phyloP scores from a whole-genome alignment of 805 yeast species.

The Jamesozyma jinghongensis region DNA sequence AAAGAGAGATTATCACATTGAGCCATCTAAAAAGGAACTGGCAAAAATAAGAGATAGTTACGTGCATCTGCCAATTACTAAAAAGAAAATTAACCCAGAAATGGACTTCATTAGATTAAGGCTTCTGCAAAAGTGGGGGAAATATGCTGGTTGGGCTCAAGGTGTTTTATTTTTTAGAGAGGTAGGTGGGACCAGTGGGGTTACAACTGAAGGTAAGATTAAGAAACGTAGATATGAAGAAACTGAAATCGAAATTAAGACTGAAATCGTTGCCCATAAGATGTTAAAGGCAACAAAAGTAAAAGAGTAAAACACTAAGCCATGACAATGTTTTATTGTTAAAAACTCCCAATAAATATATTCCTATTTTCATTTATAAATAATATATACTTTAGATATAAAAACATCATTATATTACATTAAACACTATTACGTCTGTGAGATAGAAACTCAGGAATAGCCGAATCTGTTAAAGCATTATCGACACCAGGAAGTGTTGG shows the following conservation, averaged over 20 bases:
- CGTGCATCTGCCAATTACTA: constrained; percentile 19
- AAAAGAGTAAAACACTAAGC: constrained; percentile 1
- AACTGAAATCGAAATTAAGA: neutral
- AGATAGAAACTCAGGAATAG: constrained; percentile 28
- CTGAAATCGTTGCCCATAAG: neutral
- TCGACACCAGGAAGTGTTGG: constrained; percentile 50
- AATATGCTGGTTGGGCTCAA: constrained; percentile 98
- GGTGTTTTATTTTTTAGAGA: constrained; percentile 88
- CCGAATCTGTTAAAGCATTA: constrained; percentile 16
- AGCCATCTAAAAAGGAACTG: constrained; percentile 25
- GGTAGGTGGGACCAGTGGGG: constrained; percentile 64
- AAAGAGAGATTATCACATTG: constrained; percentile 60
- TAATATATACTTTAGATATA: neutral
- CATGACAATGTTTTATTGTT: no score
- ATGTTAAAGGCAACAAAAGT: constrained; percentile 2
- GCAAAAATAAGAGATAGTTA: constrained; percentile 24
- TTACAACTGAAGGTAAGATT: constrained; percentile 32
- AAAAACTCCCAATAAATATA: no score
- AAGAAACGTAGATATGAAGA: constrained; percentile 11
- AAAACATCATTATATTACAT: constrained; percentile 4
- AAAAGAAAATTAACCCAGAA: constrained; percentile 28
- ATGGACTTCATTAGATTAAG: constrained; percentile 44
- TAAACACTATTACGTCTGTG: constrained; percentile 60
- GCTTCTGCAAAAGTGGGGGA: constrained; percentile 71
- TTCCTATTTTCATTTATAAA: no score